A percentile compares a stretch with the other conserved stretches of the same genome.
phyloP scores from a whole-genome alignment of 805 yeast genomes.

The Candida krabiensis region DNA sequence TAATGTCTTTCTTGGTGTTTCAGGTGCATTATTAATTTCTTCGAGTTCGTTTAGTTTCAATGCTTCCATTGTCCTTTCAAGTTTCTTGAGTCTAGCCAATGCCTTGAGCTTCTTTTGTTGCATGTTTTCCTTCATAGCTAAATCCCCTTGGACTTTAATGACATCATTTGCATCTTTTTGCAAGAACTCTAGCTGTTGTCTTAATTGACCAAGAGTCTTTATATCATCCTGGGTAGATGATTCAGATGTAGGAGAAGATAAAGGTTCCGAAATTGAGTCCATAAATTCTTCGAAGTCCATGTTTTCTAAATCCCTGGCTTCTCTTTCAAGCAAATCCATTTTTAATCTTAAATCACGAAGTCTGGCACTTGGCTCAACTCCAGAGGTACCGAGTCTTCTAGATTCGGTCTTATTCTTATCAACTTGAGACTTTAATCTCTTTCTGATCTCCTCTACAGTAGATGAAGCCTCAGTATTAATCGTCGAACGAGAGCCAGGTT shows the following conservation, averaged over 20 bases:
- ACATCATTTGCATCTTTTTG: constrained; percentile 78
- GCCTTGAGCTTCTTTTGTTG: constrained; percentile 64
- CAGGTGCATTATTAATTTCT: constrained; percentile 5
- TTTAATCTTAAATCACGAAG: constrained; percentile 72
- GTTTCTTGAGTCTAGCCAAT: constrained; percentile 65
- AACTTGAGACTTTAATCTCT: constrained; percentile 44
- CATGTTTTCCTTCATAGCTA: constrained; percentile 52
- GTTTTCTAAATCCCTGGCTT: constrained; percentile 84
- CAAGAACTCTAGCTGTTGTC: constrained; percentile 57
- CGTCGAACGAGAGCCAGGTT: constrained; percentile 8
- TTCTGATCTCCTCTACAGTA: constrained; percentile 34
- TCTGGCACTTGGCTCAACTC: constrained; percentile 75
- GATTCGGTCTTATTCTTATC: constrained; percentile 46
- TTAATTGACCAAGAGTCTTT: constrained; percentile 52
- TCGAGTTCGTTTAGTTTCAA: constrained; percentile 21
- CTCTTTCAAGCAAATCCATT: constrained; percentile 81
- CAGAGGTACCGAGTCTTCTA: constrained; percentile 38
- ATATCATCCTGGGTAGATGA: constrained; percentile 49
- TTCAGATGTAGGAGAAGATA: constrained; percentile 3
- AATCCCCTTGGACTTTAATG: constrained; percentile 57
- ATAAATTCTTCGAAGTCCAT: constrained; percentile 66
- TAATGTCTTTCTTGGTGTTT: constrained; percentile 21
- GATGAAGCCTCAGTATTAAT: constrained; percentile 14
- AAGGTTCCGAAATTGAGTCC: constrained; percentile 15
- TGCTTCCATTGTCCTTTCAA: constrained; percentile 46